Evolutionary conservation across 2,329 filamentous ascomycete genomes (phyloP).

Genomic region (Waltergamsia citrina): DNA sequence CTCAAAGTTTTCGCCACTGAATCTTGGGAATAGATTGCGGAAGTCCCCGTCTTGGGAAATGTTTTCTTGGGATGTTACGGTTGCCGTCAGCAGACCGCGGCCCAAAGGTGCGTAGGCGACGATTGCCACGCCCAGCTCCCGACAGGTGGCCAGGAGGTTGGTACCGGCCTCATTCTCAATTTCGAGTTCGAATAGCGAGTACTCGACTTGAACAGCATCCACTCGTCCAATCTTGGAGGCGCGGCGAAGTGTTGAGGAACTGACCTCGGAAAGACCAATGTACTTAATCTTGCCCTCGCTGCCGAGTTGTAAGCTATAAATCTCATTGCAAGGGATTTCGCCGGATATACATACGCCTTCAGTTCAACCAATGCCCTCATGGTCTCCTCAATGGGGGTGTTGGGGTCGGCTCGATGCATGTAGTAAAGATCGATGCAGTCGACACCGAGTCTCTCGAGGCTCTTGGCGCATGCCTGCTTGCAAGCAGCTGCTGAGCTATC

Average conservation of each 20-base stretch:
- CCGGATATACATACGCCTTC: slow-evolving; percentile 17
- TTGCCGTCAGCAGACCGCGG: slow-evolving; percentile 38
- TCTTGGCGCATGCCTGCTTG: slow-evolving; percentile 13
- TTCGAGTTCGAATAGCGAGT: slow-evolving; percentile 41
- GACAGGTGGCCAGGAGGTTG: slow-evolving; percentile 37
- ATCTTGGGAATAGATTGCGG: slow-evolving; percentile 1
- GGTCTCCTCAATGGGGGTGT: slow-evolving; percentile 34
- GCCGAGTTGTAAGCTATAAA: neutral
- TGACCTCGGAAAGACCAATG: slow-evolving; percentile 39
- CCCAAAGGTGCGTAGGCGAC: slow-evolving; percentile 49
- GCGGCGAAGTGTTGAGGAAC: slow-evolving; percentile 35
- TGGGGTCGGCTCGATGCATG: slow-evolving; percentile 3
- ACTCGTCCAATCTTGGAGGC: slow-evolving; percentile 39
- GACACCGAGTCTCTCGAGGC: slow-evolving; percentile 32
- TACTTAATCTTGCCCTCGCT: slow-evolving; percentile 44
- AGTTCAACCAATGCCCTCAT: slow-evolving; percentile 34
- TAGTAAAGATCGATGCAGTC: slow-evolving; percentile 38
- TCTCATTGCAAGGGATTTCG: too few species aligned
- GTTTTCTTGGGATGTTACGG: neutral
- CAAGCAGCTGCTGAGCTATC: slow-evolving; percentile 14
- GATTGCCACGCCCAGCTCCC: slow-evolving; percentile 43
- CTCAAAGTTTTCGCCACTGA: slow-evolving; percentile 2
- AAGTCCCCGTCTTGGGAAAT: slow-evolving; percentile 1
- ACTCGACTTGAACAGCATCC: slow-evolving; percentile 43
- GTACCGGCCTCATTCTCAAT: slow-evolving; percentile 40